A percentile compares a stretch with the other conserved stretches of the same genome.
phyloP scores from a whole-genome alignment of 495 filamentous ascomycete species.

The Xylaria sp. region DNA sequence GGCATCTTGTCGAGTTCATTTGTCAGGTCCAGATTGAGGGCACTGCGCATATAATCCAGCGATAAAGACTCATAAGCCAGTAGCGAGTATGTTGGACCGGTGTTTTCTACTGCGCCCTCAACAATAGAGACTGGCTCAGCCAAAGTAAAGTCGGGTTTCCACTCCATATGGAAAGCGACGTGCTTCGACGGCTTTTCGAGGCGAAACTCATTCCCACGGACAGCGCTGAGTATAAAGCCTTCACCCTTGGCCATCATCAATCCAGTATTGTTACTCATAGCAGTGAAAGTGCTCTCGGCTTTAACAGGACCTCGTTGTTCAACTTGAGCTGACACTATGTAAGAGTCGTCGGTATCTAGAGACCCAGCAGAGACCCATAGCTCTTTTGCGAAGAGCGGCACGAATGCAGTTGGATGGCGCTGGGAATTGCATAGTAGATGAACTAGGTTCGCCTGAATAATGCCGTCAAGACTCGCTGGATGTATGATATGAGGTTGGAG shows the following conservation, averaged over 20 bases:
- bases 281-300: conserved; percentile 19
- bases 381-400: conserved; percentile 19
- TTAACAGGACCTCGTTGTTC: conserved; percentile 12
- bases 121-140: not conserved
- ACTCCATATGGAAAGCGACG: conserved; percentile 22
- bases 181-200: not conserved
- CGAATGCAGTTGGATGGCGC: not conserved
- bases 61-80: conserved; percentile 20
- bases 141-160: conserved; percentile 22
- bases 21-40: conserved; percentile 10
- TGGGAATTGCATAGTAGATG: conserved; percentile 4
- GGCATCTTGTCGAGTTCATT: conserved; percentile 14
- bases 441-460: conserved; percentile 33
- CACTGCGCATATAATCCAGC: conserved; percentile 23
- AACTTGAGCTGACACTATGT: conserved; percentile 22
- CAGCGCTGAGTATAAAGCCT: conserved; percentile 17
- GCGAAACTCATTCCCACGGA: not conserved
- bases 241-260: conserved; percentile 13
- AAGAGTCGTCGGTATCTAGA: conserved; percentile 9
- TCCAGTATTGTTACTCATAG: conserved; percentile 4
- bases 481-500: conserved; percentile 46
- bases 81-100: conserved; percentile 13
- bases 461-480: conserved; percentile 40
- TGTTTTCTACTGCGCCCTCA: not conserved
- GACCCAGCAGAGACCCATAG: conserved; percentile 25